Percentiles rank a stretch among this genome's conserved stretches.
Conservation (phyloP, 805 yeast species). For the Saturnispora dispora region DNA sequence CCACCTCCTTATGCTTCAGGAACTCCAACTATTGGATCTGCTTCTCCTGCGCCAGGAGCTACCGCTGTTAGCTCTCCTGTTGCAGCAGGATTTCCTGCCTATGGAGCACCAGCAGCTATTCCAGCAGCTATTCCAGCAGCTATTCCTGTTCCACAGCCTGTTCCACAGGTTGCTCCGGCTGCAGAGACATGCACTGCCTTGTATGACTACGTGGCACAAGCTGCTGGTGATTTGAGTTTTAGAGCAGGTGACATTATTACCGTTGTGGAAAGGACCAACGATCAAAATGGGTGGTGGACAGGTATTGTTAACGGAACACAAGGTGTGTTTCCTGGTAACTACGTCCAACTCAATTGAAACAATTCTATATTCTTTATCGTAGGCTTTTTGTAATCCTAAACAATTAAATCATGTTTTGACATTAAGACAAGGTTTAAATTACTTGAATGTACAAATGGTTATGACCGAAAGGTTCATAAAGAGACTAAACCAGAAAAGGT, state of each 20-base stretch:
- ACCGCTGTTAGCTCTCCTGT: conserved; percentile 8
- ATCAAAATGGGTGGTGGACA: conserved; percentile 97
- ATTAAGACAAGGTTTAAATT: not conserved
- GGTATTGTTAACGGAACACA: conserved; percentile 75
- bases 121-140: conserved; percentile 16
- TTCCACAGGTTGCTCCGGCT: conserved; percentile 28
- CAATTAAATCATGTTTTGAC: not conserved
- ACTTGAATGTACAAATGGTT: conserved; percentile 7
- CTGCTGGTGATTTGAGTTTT: conserved; percentile 83
- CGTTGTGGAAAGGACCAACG: conserved; percentile 71
- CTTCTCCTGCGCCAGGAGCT: conserved; percentile 5
- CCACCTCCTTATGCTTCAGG: conserved; percentile 11
- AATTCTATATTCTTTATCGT: not conserved
- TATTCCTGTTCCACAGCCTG: conserved; percentile 19
- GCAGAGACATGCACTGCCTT: conserved; percentile 74
- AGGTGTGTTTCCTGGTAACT: conserved; percentile 95
- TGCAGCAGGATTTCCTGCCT: conserved; percentile 19
- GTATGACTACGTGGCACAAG: conserved; percentile 88
- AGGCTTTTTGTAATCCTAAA: not conserved
- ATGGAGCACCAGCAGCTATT: conserved; percentile 8
- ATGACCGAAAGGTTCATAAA: conserved; percentile 8
- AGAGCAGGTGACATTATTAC: conserved; percentile 83
- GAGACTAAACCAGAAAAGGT: not conserved
- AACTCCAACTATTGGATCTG: not conserved
- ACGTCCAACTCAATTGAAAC: conserved; percentile 60